Evolutionary conservation across 108 stramenopile species (phyloP).

Genomic region (Fragilariopsis cylindrus): DNA sequence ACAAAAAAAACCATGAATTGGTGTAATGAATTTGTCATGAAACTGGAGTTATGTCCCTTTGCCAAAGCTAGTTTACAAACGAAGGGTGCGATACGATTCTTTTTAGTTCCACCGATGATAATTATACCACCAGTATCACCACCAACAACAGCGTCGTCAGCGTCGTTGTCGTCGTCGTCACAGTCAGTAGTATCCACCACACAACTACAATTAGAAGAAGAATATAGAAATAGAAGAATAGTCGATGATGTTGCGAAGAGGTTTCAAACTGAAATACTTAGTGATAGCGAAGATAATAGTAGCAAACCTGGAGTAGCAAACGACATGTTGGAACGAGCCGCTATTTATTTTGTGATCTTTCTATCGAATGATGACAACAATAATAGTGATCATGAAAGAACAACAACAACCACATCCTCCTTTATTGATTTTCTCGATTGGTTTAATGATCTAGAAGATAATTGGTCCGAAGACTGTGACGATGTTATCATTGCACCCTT

Average conservation of each 20-base stretch:
- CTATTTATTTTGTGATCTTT: conserved; percentile 64
- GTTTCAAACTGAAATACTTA: conserved; percentile 19
- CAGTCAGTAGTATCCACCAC: not conserved
- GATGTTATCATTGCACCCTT: conserved; percentile 73
- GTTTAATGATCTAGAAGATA: conserved; percentile 68
- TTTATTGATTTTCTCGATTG: conserved; percentile 52
- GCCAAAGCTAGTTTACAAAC: conserved; percentile 51
- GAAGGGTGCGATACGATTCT: conserved; percentile 54
- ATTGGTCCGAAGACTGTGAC: conserved; percentile 41
- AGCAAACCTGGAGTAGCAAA: too few species aligned
- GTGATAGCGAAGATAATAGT: too few species aligned
- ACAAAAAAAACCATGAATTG: conserved; percentile 54
- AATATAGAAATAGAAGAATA: not conserved
- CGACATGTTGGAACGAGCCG: conserved; percentile 50
- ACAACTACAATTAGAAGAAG: not conserved
- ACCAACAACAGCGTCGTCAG: too few species aligned
- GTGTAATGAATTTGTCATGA: conserved; percentile 62
- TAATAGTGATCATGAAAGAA: not conserved
- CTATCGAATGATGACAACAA: conserved; percentile 1
- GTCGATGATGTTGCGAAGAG: conserved; percentile 19
- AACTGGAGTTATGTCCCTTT: conserved; percentile 71
- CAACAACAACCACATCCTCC: not conserved
- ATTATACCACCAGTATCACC: not conserved
- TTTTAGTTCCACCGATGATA: conserved; percentile 28
- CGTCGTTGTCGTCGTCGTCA: too few species aligned